These are phyloP conservation scores for Cadophora sp. DNA, from an alignment of 2,329 filamentous ascomycete species.

Conservation along the genomic window DNA sequence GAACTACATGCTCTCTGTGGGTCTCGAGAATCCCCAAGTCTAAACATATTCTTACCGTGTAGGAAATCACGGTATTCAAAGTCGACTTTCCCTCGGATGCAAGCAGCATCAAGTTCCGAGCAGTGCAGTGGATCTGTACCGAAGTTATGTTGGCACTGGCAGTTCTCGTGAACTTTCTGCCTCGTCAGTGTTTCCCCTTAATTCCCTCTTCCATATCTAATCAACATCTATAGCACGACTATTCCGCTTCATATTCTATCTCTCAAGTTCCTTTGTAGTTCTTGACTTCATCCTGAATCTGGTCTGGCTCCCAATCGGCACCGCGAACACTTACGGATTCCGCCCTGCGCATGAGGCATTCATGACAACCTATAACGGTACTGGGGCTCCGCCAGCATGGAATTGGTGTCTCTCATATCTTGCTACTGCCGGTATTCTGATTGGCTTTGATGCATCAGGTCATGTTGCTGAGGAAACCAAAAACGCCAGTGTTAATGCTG, in stretches of 20 bases:
- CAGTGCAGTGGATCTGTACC: slow-evolving; percentile 66
- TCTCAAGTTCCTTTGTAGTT: slow-evolving; percentile 55
- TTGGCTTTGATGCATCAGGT: slow-evolving; percentile 66
- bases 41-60: background rate
- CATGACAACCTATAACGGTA: slow-evolving; percentile 65
- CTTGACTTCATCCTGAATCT: slow-evolving; percentile 66
- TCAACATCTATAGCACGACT: slow-evolving; percentile 40
- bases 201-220: background rate
- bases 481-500: slow-evolving; percentile 61
- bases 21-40: slow-evolving; percentile 23
- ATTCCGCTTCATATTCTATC: slow-evolving; percentile 52
- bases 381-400: slow-evolving; percentile 62
- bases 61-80: slow-evolving; percentile 65
- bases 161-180: slow-evolving; percentile 56
- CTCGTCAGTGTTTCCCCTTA: slow-evolving; percentile 50
- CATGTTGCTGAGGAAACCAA: slow-evolving; percentile 68
- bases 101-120: slow-evolving; percentile 61
- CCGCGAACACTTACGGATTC: slow-evolving; percentile 62
- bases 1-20: slow-evolving; percentile 60
- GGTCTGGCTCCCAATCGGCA: slow-evolving; percentile 66
- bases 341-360: slow-evolving; percentile 65
- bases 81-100: slow-evolving; percentile 60
- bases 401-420: slow-evolving; percentile 69
- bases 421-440: slow-evolving; percentile 64
- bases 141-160: slow-evolving; percentile 59